These are phyloP conservation scores for Paramecium octaurelia DNA, from an alignment of 73 alveolate species.

Conservation along the genomic window DNA sequence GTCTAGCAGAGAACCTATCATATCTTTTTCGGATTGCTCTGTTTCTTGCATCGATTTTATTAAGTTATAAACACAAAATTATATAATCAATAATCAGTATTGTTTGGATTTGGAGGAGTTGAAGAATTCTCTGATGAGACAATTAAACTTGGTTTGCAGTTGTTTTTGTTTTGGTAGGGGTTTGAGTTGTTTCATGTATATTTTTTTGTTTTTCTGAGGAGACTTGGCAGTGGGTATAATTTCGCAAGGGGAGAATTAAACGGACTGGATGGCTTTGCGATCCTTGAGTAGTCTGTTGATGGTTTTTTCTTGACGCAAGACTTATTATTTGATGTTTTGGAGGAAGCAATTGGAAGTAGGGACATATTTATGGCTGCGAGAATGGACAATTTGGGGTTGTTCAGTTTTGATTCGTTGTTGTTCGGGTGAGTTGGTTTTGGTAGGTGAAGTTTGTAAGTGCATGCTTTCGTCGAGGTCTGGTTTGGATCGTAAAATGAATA, in stretches of 20 bases:
- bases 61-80: background rate
- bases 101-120: background rate
- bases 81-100: background rate
- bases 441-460: background rate
- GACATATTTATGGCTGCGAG: background rate
- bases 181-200: background rate
- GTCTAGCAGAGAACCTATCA: constrained; percentile 38
- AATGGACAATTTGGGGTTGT: background rate
- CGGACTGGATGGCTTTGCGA: background rate
- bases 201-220: background rate
- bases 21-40: constrained; percentile 28
- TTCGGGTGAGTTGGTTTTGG: background rate
- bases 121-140: background rate
- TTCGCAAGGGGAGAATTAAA: background rate
- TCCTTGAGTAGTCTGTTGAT: background rate
- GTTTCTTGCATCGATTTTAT: background rate
- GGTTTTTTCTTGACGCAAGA: background rate
- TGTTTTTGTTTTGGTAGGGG: background rate
- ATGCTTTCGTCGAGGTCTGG: background rate
- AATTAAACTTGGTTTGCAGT: background rate
- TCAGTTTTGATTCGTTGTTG: background rate
- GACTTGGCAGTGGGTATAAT: background rate
- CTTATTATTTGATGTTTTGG: background rate
- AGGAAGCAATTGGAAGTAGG: background rate
- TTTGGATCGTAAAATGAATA: background rate